Conservation (phyloP, 139 green algal species). For the Diplosphaera chodatii region DNA sequence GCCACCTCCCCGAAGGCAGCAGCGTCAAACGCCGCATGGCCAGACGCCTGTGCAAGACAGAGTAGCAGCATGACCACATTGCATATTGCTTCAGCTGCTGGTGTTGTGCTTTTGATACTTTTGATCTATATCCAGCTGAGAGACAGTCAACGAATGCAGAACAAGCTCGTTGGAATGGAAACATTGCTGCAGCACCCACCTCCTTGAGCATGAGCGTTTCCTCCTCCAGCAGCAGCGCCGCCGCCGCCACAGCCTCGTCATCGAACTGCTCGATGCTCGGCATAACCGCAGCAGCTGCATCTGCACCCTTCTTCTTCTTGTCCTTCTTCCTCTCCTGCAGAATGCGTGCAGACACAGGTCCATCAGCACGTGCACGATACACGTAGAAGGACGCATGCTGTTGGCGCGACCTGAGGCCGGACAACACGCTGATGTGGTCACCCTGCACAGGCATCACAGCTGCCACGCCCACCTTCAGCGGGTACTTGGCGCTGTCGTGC, state of each 20-base stretch:
- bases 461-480: constrained; percentile 17
- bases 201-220: too few relatives aligned
- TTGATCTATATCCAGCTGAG: too few relatives aligned
- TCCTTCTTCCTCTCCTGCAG: constrained; percentile 9
- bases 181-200: not conserved
- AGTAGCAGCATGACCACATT: not conserved
- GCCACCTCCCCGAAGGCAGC: constrained; percentile 53
- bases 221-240: not conserved
- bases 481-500: constrained; percentile 66
- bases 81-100: too few relatives aligned
- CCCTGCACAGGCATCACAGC: too few relatives aligned
- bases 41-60: not conserved
- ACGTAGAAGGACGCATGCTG: too few relatives aligned
- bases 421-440: too few relatives aligned
- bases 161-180: too few relatives aligned
- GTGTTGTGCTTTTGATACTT: too few relatives aligned
- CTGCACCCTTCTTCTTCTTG: constrained; percentile 24
- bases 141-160: too few relatives aligned
- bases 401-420: too few relatives aligned
- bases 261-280: constrained; percentile 10
- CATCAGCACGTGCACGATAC: too few relatives aligned
- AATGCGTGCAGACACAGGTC: not conserved
- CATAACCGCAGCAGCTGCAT: constrained; percentile 1
- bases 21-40: not conserved
- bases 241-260: not conserved